A percentile compares a stretch with the other conserved stretches of the same genome.
Conservation (phyloP, 2,329 filamentous ascomycete genomes). For the Penicillium sp. region DNA sequence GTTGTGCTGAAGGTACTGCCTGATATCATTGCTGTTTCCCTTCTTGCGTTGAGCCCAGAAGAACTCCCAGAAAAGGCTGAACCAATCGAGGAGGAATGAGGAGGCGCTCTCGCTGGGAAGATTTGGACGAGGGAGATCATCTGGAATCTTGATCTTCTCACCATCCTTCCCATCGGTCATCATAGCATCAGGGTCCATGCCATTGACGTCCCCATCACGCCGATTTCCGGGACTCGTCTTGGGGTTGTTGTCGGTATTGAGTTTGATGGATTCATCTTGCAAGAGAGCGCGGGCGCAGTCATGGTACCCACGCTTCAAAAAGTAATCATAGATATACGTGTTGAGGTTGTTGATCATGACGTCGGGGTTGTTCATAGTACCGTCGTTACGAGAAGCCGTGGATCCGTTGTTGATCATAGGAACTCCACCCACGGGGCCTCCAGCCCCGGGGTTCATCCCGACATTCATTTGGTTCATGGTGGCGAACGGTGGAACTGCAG, state of each 20-base stretch:
- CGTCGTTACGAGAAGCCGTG: constrained; percentile 42
- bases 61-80: constrained; percentile 95
- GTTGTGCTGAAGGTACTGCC: constrained; percentile 76
- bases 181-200: constrained; percentile 70
- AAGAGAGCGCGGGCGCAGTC: constrained; percentile 77
- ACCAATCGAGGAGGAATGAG: constrained; percentile 96
- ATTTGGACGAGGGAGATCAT: constrained; percentile 66
- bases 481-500: constrained; percentile 31
- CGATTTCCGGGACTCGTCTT: constrained; percentile 69
- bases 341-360: constrained; percentile 50
- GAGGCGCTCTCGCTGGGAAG: constrained; percentile 61
- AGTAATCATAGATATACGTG: constrained; percentile 69
- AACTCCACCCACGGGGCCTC: constrained; percentile 56
- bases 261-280: constrained; percentile 56
- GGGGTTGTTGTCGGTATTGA: constrained; percentile 55
- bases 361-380: constrained; percentile 38
- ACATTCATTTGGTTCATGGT: constrained; percentile 58
- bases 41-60: constrained; percentile 77
- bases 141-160: constrained; percentile 68
- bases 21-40: constrained; percentile 61
- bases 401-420: constrained; percentile 55
- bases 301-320: constrained; percentile 79
- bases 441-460: constrained; percentile 54
- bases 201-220: constrained; percentile 68
- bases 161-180: constrained; percentile 81